Percentiles rank a stretch among this genome's conserved stretches.
phyloP scores from a whole-genome alignment of 495 filamentous ascomycete species.

The Aspergillus kassunensis region DNA sequence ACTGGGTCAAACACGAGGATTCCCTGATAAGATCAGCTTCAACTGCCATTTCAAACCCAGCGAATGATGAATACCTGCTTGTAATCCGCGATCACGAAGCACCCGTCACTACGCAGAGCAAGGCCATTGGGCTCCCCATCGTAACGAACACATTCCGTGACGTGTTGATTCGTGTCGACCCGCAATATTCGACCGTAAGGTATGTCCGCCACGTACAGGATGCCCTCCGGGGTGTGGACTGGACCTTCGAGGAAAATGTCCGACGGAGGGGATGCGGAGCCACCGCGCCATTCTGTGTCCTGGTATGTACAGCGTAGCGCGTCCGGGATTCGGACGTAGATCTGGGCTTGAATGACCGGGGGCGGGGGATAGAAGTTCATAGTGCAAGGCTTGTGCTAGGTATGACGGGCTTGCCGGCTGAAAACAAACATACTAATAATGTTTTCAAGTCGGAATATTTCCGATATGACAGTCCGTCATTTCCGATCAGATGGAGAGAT shows the following conservation, averaged over 20 bases:
- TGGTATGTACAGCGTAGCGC: slow-evolving; percentile 18
- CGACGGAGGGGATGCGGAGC: slow-evolving; percentile 15
- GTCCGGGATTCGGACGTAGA: slow-evolving; percentile 18
- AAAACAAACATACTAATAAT: not conserved
- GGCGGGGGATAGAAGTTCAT: slow-evolving; percentile 26
- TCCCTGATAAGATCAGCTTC: too few species aligned
- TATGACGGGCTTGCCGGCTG: too few species aligned
- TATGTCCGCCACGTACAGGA: slow-evolving; percentile 24
- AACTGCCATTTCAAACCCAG: too few species aligned
- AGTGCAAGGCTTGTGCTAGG: too few species aligned
- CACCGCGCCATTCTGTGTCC: slow-evolving; percentile 17
- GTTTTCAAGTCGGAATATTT: not conserved
- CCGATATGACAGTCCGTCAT: too few species aligned
- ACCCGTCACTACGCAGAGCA: slow-evolving; percentile 18
- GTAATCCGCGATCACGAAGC: slow-evolving; percentile 26
- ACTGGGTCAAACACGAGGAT: slow-evolving; percentile 20
- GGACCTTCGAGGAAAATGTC: slow-evolving; percentile 27
- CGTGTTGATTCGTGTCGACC: slow-evolving; percentile 16
- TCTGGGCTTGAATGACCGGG: slow-evolving; percentile 19
- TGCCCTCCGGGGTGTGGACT: slow-evolving; percentile 7
- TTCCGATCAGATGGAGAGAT: too few species aligned
- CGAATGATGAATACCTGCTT: slow-evolving; percentile 24
- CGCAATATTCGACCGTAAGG: slow-evolving; percentile 29
- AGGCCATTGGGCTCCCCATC: slow-evolving; percentile 30
- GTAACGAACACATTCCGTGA: slow-evolving; percentile 19